Base-by-base conservation (phyloP, 2,329 filamentous ascomycete genomes). In the Penicillium sumatraense region DNA sequence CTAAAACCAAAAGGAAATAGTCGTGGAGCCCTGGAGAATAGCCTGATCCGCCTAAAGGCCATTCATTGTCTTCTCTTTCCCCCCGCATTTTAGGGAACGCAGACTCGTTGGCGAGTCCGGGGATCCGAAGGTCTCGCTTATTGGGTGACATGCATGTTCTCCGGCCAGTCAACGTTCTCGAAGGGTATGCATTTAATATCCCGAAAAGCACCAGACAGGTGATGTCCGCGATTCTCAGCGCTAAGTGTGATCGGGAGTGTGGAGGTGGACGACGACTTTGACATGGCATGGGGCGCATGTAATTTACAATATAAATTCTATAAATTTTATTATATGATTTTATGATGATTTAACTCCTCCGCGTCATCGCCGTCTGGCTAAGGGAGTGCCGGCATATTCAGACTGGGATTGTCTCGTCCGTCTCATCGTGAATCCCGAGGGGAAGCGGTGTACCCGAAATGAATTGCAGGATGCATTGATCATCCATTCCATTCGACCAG, bases 41-140 rank as follows among this genome's bases (percentile, higher is more conserved):
- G 56, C 50, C 53, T 57, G 54, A 57, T 61, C 54, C 49, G 53
- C 44, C 45, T 64, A 54, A 56, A 54, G 40, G 8, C 42, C 41
- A 16, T 29, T n/a, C n/a, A n/a, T n/a, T n/a, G n/a, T n/a, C n/a
- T n/a, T n/a, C n/a, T n/a, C n/a, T n/a, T 27, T 55, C 36, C 55
- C 62, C 62, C 62, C 62, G 62, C 62, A 64, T 63, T 63, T 58
- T 10, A 49, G 26, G 50, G 54, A 36, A 31, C 8, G 26, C 20
- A 33, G 20, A 9, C 36, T 54, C 33, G n/a, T 46, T 41, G 20
- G 35, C 16, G 24, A 58, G 33, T 54, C 40, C 58, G 55, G 53
- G 52, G 58, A 40, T 48, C 50, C 58, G 55, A 53, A 42, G 31
- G 33, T 20, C 41, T 59, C 56, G 58, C 54, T 57, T 57, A 57